Base-by-base conservation (phyloP, 306 rosid genomes). In the Coriaria nepalensis region DNA sequence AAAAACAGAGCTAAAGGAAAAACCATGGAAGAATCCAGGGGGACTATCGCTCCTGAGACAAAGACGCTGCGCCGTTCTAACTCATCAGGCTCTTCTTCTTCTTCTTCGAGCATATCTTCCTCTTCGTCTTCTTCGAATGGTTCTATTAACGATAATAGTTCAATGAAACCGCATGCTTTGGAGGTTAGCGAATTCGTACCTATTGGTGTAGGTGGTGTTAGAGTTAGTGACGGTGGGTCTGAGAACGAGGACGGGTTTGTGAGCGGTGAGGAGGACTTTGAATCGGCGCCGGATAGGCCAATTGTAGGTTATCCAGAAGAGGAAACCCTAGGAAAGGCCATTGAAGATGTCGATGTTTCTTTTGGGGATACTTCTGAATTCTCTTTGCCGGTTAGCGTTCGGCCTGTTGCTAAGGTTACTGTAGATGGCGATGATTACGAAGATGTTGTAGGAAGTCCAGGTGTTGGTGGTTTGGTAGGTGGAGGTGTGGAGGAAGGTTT, bases 231-330 rank as follows among this genome's bases (percentile, higher is more conserved):
- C n/a, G 67, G 39, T 7, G 82, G 69, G 33, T 70, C 80, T 6
- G 93, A 77, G 0, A 39, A 50, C 10, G 86, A 73, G 5, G 29
- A 20, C 29, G 97, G 93, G 38, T 83, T 84, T 35, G 15, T 63
- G 43, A 84, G 86, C 46, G 95, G 75, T 2, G 90, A 68, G 8
- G 79, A 69, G 33, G 87, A 72, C 33, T 69, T 78, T 2, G 87
- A 64, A n/a, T 13, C 71, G 39, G 62, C 54, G 5, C 20, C 48
- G 2, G 63, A 62, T n/a, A 58, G 65, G 67, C 82, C 81, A 6
- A 35, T 78, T 64, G 59, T 49, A 6, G 70, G 68, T 5, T 59
- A 59, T 39, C 37, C 68, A 2, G 53, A 37, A 34, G 63, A 49
- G 35, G 68, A 52, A 37, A 7, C 56, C 37, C 35, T 58, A 36